Base-by-base conservation (phyloP, 2,329 filamentous ascomycete genomes). In the Sporothrix brasiliensis region DNA sequence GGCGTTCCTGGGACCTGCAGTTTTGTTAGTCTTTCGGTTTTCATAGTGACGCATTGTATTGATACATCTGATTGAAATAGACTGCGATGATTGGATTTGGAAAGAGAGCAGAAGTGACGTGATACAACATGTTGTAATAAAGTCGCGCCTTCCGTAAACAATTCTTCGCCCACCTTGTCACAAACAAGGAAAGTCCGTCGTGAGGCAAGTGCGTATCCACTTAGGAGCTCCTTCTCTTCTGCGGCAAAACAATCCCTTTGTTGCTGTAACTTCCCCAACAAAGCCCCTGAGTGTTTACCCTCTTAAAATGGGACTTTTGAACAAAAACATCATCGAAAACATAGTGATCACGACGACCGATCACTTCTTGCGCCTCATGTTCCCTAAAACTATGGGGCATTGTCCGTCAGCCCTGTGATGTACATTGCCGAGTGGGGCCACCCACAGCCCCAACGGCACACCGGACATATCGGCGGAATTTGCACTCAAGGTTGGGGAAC, bases 381-480 rank as follows among this genome's bases (percentile, higher is more conserved):
- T 10, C 19, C 16, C 9, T 6, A 2, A 27, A 27, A 63, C 21
- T 19, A 13, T 11, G 39, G 41, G 10, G 58, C 10, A 24, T 9
- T 14, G 16, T 54, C 7, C 13, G 34, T 9, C 30, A 56, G 50
- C 52, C 34, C 58, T 54, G 24, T 49, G 39, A 34, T 9, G 30
- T 56, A 68, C 56, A 56, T 66, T 71, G 66, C 54, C 63, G 61
- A 66, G 67, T 69, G 66, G 70, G 47, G 41, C 44, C 44, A 24
- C 4, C 27, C 27, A 30, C 24, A 54, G 21, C n/a, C 11, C 24
- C 13, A 65, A 52, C n/a, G 19, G 30, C 56, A 67, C 19, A 27
- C 54, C 69, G 69, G 69, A 71, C 69, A 68, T 71, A 68, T 16
- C 67, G 56, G 69, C 66, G 69, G 69, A 71, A 49, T 70, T 71